Evolutionary conservation across 2,329 filamentous ascomycete species (phyloP).

Genomic region (Xylaria hypoxylon): DNA sequence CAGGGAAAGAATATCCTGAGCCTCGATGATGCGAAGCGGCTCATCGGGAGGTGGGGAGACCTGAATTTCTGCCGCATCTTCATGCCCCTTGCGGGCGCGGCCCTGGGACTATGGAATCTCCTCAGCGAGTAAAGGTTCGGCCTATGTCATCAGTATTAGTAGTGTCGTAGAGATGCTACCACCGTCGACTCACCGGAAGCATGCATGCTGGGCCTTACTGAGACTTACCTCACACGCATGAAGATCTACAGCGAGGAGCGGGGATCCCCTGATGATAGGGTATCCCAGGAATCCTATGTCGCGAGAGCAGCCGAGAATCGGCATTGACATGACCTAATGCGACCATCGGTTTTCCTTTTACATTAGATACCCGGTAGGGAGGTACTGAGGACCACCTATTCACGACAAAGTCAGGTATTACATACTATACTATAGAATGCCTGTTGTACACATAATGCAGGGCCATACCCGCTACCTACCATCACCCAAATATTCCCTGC

Average conservation of each 20-base stretch:
- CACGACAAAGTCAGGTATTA: no score
- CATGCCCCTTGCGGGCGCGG: slow-evolving; percentile 42
- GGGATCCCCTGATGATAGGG: no score
- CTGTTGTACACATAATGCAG: no score
- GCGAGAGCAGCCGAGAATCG: no score
- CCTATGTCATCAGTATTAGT: background rate
- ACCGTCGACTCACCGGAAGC: background rate
- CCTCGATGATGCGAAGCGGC: slow-evolving; percentile 30
- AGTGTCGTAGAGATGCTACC: background rate
- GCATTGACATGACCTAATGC: background rate
- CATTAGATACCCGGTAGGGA: no score
- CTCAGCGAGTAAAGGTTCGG: slow-evolving; percentile 33
- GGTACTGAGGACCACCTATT: no score
- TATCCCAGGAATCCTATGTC: no score
- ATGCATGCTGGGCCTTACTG: background rate
- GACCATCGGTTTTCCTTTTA: no score
- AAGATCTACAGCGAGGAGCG: background rate
- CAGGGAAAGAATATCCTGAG: slow-evolving; percentile 33
- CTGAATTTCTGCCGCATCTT: slow-evolving; percentile 42
- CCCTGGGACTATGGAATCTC: slow-evolving; percentile 45
- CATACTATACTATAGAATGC: no score
- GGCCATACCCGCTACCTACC: no score
- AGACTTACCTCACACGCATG: background rate
- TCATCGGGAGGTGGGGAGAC: slow-evolving; percentile 42
- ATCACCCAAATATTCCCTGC: no score